Conservation (phyloP, 495 filamentous ascomycete genomes). For the Penicillium cinerascens region DNA sequence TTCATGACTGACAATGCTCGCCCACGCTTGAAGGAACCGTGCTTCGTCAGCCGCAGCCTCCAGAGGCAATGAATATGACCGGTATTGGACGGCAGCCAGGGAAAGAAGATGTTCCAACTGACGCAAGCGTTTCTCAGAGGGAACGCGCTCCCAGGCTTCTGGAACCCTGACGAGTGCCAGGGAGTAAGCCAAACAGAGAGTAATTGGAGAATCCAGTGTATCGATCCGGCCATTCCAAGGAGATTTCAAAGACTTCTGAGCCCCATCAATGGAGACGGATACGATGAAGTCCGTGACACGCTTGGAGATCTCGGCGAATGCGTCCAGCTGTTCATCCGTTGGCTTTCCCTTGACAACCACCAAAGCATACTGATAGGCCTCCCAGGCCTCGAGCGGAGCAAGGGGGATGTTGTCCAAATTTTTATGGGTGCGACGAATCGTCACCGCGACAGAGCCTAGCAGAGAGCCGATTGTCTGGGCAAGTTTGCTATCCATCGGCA, state of each 20-base stretch:
- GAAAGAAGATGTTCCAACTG: conserved; percentile 36
- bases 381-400: conserved; percentile 36
- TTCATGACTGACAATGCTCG: conserved; percentile 42
- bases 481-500: conserved; percentile 20
- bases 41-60: conserved; percentile 28
- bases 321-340: conserved; percentile 13
- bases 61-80: conserved; percentile 24
- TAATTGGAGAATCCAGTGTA: conserved; percentile 27
- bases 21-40: conserved; percentile 41
- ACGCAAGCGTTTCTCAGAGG: conserved; percentile 25
- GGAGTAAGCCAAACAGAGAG: conserved; percentile 36
- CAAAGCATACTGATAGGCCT: conserved; percentile 39
- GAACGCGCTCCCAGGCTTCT: conserved; percentile 29
- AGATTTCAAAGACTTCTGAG: conserved; percentile 26
- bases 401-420: conserved; percentile 23
- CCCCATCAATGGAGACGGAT: conserved; percentile 27
- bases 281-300: conserved; percentile 29
- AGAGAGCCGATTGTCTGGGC: conserved; percentile 16
- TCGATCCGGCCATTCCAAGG: conserved; percentile 42
- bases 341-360: conserved; percentile 23
- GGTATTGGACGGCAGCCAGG: conserved; percentile 35
- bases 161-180: conserved; percentile 33
- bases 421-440: conserved; percentile 33
- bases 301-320: conserved; percentile 26
- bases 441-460: conserved; percentile 26